Base-by-base conservation (phyloP, 2,329 filamentous ascomycete species). In the Fusarium verrucosum region DNA sequence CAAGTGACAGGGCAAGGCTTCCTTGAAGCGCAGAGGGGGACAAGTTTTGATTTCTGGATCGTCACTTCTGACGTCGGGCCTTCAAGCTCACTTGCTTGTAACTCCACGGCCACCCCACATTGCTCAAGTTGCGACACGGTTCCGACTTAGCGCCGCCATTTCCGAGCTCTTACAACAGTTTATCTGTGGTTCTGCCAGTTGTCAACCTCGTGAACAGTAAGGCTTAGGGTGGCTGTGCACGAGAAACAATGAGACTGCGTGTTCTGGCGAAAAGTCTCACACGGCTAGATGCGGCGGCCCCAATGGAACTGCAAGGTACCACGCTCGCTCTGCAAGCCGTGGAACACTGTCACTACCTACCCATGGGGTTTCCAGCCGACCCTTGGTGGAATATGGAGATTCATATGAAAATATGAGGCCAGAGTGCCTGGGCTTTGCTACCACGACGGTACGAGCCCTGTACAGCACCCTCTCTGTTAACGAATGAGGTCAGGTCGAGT, bases 111-210 rank as follows among this genome's bases (percentile, higher is more conserved):
- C 57, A 58, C 65, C 50, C 62, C 68, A 59, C 62, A 55, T 9
- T 42, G 32, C 50, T 58, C 50, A 35, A 40, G 49, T 47, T 59
- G 54, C 50, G 63, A 52, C 40, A 54, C 58, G 43, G 51, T 47
- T 59, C 65, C 51, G 50, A 59, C 59, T 57, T 69, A 66, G 66
- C 58, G 62, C 61, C 61, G 68, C 62, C 53, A 63, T 65, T 49
- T 60, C 69, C 56, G 58, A 68, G 47, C 37, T 51, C 23, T 30
- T 23, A 13, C 10, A 38, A 44, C 45, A 40, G 32, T 46, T 51
- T 56, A 53, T 58, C 52, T 54, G 30, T 54, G 40, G 45, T 33
- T 47, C 36, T 43, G 50, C 17, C 43, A 37, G 47, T 56, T 33
- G 44, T 56, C 43, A 56, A 46, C 25, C 19, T 45, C n/a, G 30